phyloP scores from a whole-genome alignment of 768 basidiomycete species.

The Phanerochaete sordida region DNA sequence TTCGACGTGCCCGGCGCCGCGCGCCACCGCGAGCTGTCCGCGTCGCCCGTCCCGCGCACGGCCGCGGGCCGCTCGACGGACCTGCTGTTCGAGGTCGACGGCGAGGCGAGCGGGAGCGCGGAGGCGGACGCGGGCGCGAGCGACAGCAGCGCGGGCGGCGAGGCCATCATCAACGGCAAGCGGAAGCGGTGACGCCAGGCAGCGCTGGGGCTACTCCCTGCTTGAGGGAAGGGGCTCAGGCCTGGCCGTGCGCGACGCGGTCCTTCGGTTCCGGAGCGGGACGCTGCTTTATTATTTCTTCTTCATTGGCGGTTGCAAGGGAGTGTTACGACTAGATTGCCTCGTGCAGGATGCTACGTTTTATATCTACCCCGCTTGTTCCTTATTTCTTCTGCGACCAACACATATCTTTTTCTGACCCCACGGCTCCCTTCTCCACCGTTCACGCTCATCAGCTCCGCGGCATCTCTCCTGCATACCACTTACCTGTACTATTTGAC shows the following conservation, averaged over 20 bases:
- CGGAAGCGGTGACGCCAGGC: slow-evolving; percentile 25
- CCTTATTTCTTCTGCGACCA: not conserved
- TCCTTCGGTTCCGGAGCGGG: not conserved
- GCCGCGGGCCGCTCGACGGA: slow-evolving; percentile 11
- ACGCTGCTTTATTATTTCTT: not conserved
- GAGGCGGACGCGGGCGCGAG: slow-evolving; percentile 14
- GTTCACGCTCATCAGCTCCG: not conserved
- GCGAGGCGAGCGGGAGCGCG: slow-evolving; percentile 20
- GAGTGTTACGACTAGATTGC: not conserved
- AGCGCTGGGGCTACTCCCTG: not conserved
- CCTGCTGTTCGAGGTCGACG: slow-evolving; percentile 15
- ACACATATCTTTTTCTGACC: not conserved
- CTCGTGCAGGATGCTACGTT: not conserved
- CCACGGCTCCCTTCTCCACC: not conserved
- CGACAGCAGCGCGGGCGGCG: slow-evolving; percentile 17
- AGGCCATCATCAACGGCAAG: slow-evolving; percentile 20
- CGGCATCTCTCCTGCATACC: not conserved
- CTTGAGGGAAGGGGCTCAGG: too few relatives aligned
- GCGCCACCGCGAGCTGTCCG: slow-evolving; percentile 16
- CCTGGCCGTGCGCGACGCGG: not conserved
- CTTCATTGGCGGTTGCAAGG: not conserved
- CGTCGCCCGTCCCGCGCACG: slow-evolving; percentile 18
- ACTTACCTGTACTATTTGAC: not conserved
- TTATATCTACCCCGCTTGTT: not conserved
- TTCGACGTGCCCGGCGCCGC: slow-evolving; percentile 8